These are phyloP conservation scores for Starmerella roubikii DNA, from an alignment of 805 yeast species.

Conservation along the genomic window DNA sequence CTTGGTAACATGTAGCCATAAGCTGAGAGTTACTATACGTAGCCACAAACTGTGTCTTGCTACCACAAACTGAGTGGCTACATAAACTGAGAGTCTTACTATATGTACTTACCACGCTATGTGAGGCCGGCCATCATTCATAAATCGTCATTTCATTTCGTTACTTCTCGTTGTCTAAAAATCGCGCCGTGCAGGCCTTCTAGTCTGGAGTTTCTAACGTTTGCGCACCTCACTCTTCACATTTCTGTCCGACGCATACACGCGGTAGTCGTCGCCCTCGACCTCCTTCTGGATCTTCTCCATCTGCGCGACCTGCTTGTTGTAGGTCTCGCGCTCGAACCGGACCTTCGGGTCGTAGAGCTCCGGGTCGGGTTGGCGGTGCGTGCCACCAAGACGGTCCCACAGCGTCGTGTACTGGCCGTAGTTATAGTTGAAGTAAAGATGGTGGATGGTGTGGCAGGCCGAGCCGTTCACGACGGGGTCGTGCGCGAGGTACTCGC, in stretches of 20 bases:
- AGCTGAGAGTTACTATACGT: too few relatives aligned
- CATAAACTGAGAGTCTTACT: too few relatives aligned
- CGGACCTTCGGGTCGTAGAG: slow-evolving; percentile 54
- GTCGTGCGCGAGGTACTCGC: slow-evolving; percentile 84
- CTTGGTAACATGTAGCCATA: too few relatives aligned
- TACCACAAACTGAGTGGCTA: too few relatives aligned
- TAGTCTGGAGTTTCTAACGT: neutral
- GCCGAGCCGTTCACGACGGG: slow-evolving; percentile 96
- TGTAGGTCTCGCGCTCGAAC: slow-evolving; percentile 51
- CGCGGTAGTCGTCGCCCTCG: slow-evolving; percentile 72
- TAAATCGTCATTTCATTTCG: neutral
- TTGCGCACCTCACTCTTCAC: neutral
- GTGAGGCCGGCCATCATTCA: too few relatives aligned
- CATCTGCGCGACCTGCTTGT: slow-evolving; percentile 55
- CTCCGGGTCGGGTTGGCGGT: slow-evolving; percentile 82
- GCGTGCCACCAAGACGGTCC: slow-evolving; percentile 92
- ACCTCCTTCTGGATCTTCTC: slow-evolving; percentile 65
- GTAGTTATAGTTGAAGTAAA: slow-evolving; percentile 94
- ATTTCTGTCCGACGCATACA: slow-evolving; percentile 34
- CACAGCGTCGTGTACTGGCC: slow-evolving; percentile 97
- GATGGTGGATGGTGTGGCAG: slow-evolving; percentile 92
- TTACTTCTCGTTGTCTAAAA: too few relatives aligned
- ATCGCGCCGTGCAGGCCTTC: neutral
- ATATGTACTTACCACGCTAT: too few relatives aligned
- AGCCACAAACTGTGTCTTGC: too few relatives aligned